These are phyloP conservation scores for Coleophoma cylindrospora DNA, from an alignment of 2,329 filamentous ascomycete species.

Conservation along the genomic window DNA sequence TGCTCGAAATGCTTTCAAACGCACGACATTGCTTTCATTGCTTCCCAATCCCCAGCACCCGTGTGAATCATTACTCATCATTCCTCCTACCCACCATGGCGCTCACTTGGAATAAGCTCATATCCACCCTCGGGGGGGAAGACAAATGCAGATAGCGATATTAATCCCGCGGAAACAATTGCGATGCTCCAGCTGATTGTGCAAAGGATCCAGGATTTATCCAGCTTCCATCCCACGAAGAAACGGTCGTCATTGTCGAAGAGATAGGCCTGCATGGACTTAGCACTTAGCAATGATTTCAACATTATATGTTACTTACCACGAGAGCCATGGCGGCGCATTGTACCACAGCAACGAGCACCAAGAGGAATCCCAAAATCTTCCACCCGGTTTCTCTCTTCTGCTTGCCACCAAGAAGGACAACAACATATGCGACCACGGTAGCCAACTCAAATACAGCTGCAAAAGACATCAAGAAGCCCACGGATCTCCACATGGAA, in stretches of 20 bases:
- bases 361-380: slow-evolving; percentile 61
- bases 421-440: slow-evolving; percentile 73
- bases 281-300: background rate
- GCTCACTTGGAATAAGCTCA: slow-evolving; percentile 59
- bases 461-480: slow-evolving; percentile 82
- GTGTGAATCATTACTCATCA: too few relatives aligned
- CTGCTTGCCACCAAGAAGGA: slow-evolving; percentile 73
- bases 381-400: slow-evolving; percentile 82
- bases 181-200: slow-evolving; percentile 50
- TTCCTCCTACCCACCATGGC: slow-evolving; percentile 6
- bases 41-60: too few relatives aligned
- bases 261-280: slow-evolving; percentile 62
- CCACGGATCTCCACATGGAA: slow-evolving; percentile 83
- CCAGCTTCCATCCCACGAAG: slow-evolving; percentile 75
- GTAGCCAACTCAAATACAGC: slow-evolving; percentile 77
- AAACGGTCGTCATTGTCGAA: slow-evolving; percentile 82
- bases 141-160: slow-evolving; percentile 63
- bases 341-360: slow-evolving; percentile 62
- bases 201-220: slow-evolving; percentile 72
- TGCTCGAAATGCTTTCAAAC: too few relatives aligned
- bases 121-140: slow-evolving; percentile 82
- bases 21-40: too few relatives aligned
- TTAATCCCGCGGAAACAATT: slow-evolving; percentile 47
- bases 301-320: slow-evolving; percentile 38
- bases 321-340: slow-evolving; percentile 76